Evolutionary conservation across 1,284 basidiomycete species (phyloP).

Genomic region (Fomes fomentarius): DNA sequence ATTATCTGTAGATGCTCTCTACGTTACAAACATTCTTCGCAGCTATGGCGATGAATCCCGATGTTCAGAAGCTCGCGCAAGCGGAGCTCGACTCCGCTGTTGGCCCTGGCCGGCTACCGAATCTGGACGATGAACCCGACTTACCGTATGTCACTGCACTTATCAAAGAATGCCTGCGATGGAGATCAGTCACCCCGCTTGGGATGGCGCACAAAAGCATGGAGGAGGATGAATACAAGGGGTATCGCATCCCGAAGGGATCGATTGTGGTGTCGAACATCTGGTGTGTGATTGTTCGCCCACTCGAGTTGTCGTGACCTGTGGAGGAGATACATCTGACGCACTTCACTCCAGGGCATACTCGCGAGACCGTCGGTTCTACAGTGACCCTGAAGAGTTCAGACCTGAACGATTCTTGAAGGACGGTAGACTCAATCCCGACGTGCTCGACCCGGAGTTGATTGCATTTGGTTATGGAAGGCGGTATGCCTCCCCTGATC

Average conservation of each 20-base stretch:
- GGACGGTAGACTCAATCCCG: neutral
- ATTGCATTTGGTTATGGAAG: constrained; percentile 1
- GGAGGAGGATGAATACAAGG: constrained; percentile 23
- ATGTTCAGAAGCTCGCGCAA: constrained; percentile 34
- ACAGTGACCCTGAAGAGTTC: constrained; percentile 25
- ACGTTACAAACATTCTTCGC: constrained; percentile 36
- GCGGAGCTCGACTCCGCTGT: constrained; percentile 33
- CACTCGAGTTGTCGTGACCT: no score
- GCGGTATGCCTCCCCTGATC: neutral
- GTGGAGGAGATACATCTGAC: neutral
- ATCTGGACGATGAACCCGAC: constrained; percentile 12
- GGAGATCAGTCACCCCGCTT: constrained; percentile 21
- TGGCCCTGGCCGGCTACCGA: constrained; percentile 22
- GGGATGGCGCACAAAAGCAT: constrained; percentile 2
- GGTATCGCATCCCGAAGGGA: constrained; percentile 28
- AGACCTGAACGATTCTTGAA: constrained; percentile 23
- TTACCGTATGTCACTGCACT: constrained; percentile 27
- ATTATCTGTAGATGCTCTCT: constrained; percentile 22
- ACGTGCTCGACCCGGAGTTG: neutral
- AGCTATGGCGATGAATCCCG: constrained; percentile 38
- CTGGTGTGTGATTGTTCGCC: neutral
- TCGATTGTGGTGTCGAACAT: constrained; percentile 19
- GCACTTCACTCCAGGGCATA: neutral
- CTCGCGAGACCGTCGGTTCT: neutral
- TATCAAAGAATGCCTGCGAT: constrained; percentile 26